Evolutionary conservation across 495 filamentous ascomycete genomes (phyloP).

Genomic region (Aspergillus kassunensis): DNA sequence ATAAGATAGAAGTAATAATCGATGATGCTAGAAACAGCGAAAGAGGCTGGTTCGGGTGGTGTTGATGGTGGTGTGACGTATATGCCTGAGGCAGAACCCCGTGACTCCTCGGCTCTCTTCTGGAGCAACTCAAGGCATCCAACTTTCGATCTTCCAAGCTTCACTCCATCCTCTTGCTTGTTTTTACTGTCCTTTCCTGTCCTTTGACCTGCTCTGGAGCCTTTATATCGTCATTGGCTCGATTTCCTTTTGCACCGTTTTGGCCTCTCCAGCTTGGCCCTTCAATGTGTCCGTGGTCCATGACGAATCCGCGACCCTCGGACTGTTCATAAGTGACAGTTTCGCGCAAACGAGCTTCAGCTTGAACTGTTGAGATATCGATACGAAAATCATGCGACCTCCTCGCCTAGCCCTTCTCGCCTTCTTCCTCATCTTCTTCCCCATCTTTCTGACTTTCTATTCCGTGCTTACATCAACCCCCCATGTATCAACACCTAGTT

Average conservation of each 20-base stretch:
- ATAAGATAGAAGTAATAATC: too few relatives aligned
- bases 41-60: too few relatives aligned
- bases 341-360: not conserved
- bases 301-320: conserved; percentile 31
- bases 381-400: conserved; percentile 45
- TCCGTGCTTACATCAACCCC: conserved; percentile 43
- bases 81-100: conserved; percentile 17
- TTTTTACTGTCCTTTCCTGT: conserved; percentile 12
- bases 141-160: not conserved
- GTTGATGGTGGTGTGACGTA: conserved; percentile 2
- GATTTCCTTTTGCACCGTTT: conserved; percentile 13
- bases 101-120: conserved; percentile 19
- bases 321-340: conserved; percentile 35
- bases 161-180: conserved; percentile 7
- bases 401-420: conserved; percentile 50
- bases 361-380: too few relatives aligned
- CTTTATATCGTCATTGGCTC: conserved; percentile 5
- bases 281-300: conserved; percentile 38
- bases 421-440: conserved; percentile 52
- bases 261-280: conserved; percentile 19
- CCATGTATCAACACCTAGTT: conserved; percentile 37
- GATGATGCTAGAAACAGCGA: too few relatives aligned
- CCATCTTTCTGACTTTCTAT: conserved; percentile 49
- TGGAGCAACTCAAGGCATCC: not conserved
- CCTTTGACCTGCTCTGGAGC: not conserved